Evolutionary conservation across 1,284 basidiomycete species (phyloP), one percentile per base, ranked within the genome.

Genomic region (Papiliotrema laurentii): DNA sequence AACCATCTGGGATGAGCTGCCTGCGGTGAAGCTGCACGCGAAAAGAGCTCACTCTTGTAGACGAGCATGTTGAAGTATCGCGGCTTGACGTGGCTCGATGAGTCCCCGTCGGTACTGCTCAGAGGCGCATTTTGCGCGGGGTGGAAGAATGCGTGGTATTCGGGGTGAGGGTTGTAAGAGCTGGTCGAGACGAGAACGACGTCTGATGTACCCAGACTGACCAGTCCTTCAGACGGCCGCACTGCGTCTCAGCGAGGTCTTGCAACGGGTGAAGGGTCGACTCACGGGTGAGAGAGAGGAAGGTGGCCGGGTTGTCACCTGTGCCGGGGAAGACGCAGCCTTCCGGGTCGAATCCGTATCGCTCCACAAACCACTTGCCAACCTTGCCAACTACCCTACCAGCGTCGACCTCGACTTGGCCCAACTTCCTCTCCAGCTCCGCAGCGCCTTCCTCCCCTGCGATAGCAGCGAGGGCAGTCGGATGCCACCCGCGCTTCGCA

Each of bases 161-260:
- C 75, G 1, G 68, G 63, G 50, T 73, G 60, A 10, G 78, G 76
- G 30, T 66, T 63, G 53, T 78, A 78, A 27, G 43, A 43, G 19
- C 51, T 55, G 0, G 69, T 85, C 3, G 87, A 86, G 42, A 93
- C 79, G 19, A 93, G 79, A 56, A 91, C 82, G 0, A 90, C 93
- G 13, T 90, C 91, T 0, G 88, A 91, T 6, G 90, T 96, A 27
- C 90, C 90, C n/a, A 94, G 79, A 10, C 88, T 91, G 27, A 94
- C 80, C 34, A 94, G 78, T 6, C 88, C 90, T 66, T 94, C 89
- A 13, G 52, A 58, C 26, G 51, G 56, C 22, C 53, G 86, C 81
- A n/a, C 85, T 83, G n/a, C 78, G 4, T 5, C 22, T 47, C 10
- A 50, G 43, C 47, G 43, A 35, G n/a, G n/a, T n/a, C n/a, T n/a